Evolutionary conservation across 352 stramenopile species (phyloP), one percentile per base, ranked within the genome.

Genomic region (Discostella stelligera): DNA sequence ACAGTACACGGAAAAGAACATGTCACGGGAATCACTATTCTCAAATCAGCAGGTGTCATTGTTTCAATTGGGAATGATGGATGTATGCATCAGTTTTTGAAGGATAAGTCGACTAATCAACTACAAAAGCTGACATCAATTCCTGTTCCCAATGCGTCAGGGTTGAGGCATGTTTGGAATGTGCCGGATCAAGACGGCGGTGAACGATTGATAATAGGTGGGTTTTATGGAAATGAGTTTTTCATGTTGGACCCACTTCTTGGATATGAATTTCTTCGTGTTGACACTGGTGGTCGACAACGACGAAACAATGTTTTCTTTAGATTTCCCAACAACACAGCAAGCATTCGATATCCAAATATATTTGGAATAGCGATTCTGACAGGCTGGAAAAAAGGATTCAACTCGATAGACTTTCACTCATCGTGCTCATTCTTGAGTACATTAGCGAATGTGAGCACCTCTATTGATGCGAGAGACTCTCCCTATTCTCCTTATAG

Each of bases 21-120:
- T 56, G 66, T 91, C 23, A 89, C 65, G n/a, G 75, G 56, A 44
- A 63, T 91, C 48, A 50, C 48, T 37, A 74, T 74, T 48, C 48
- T 84, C 11, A 61, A 49, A 49, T 53, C 50, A 39, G 54, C 46
- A 8, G 76, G 60, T 30, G 16, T 54, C 13, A 58, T 91, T 23
- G 7, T 88, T 50, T 88, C 82, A 13, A 75, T 78, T 16, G 85
- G 85, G 55, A 89, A 91, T 71, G 82, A 91, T 79, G 85, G 82
- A 32, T 89, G 74, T 23, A 58, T 91, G 13, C 59, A 77, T 37
- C 49, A 85, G 62, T 82, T 60, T 54, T 80, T 67, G 64, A 60
- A 65, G 21, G 62, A 75, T 49, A 46, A 44, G 39, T 62, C 39
- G 27, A 67, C 50, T 55, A 64, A 68, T 50, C 8, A 74, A 50